Percentiles rank a stretch among this genome's conserved stretches.
Evolutionary conservation across 2,329 filamentous ascomycete species (phyloP).

Genomic region (Ceratocystis variospora): DNA sequence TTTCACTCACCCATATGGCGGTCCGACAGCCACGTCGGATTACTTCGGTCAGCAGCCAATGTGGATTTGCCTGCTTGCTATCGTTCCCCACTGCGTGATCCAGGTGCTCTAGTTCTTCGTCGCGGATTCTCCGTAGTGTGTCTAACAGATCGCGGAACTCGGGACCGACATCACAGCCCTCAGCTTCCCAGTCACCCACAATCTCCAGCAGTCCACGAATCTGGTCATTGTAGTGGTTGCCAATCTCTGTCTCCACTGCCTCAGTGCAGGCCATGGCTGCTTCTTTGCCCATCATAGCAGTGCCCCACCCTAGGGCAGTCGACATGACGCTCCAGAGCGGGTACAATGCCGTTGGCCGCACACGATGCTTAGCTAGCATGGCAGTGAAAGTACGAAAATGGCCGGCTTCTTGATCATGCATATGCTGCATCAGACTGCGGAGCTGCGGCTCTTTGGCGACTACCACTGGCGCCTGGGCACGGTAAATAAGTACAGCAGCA

Average conservation of each 20-base stretch:
- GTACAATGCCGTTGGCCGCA: slow-evolving; percentile 85
- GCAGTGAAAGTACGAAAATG: slow-evolving; percentile 78
- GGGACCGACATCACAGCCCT: slow-evolving; percentile 65
- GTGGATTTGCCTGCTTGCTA: slow-evolving; percentile 75
- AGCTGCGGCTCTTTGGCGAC: slow-evolving; percentile 72
- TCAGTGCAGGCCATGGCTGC: slow-evolving; percentile 98
- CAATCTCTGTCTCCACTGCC: slow-evolving; percentile 96
- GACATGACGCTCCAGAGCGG: slow-evolving; percentile 77
- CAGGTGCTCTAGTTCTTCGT: slow-evolving; percentile 93
- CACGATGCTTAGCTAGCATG: slow-evolving; percentile 69
- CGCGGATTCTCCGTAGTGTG: slow-evolving; percentile 69
- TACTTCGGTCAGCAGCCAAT: slow-evolving; percentile 73
- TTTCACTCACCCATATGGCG: slow-evolving; percentile 84
- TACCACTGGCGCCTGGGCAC: slow-evolving; percentile 71
- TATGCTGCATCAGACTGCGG: slow-evolving; percentile 83
- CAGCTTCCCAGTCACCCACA: slow-evolving; percentile 57
- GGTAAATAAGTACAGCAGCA: slow-evolving; percentile 91
- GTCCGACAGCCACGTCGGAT: slow-evolving; percentile 83
- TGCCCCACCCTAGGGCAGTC: slow-evolving; percentile 73
- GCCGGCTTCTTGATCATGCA: slow-evolving; percentile 90
- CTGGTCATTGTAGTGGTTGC: slow-evolving; percentile 87
- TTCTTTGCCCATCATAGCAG: slow-evolving; percentile 76
- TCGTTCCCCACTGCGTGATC: slow-evolving; percentile 92
- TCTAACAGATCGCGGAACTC: slow-evolving; percentile 61
- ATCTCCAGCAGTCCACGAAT: slow-evolving; percentile 71